These are phyloP conservation scores for Cercophora newfieldiana DNA, from an alignment of 495 filamentous ascomycete genomes.

Conservation along the genomic window DNA sequence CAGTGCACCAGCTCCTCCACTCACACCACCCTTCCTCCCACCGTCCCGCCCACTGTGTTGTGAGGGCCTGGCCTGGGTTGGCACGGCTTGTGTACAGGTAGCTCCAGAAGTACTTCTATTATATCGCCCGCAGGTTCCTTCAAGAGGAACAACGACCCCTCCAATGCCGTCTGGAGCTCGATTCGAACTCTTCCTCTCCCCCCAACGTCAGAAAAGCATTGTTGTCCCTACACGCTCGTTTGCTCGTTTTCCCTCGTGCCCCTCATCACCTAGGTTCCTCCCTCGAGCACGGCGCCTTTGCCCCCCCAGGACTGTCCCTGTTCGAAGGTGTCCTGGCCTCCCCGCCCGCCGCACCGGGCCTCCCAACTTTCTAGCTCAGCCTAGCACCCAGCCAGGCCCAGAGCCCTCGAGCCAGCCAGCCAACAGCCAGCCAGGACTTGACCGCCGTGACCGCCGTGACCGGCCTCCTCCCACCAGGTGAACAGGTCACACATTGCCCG, in stretches of 20 bases:
- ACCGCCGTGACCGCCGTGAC: background rate
- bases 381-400: background rate
- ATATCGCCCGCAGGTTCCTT: background rate
- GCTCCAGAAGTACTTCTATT: background rate
- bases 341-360: background rate
- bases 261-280: background rate
- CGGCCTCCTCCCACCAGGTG: conserved; percentile 1
- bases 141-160: background rate
- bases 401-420: too few relatives aligned
- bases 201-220: conserved; percentile 2
- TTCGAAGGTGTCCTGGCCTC: background rate
- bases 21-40: background rate
- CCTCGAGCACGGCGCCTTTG: too few relatives aligned
- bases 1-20: background rate
- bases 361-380: background rate
- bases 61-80: background rate
- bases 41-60: background rate
- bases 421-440: background rate
- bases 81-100: background rate
- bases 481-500: conserved; percentile 4
- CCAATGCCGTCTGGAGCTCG: background rate
- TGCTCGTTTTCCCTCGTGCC: conserved; percentile 1
- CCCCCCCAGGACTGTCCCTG: background rate
- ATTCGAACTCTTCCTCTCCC: background rate
- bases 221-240: conserved; percentile 20